These are phyloP conservation scores for Crithidia fasciculata DNA, from an alignment of 208 protist genomes.

Conservation along the genomic window DNA sequence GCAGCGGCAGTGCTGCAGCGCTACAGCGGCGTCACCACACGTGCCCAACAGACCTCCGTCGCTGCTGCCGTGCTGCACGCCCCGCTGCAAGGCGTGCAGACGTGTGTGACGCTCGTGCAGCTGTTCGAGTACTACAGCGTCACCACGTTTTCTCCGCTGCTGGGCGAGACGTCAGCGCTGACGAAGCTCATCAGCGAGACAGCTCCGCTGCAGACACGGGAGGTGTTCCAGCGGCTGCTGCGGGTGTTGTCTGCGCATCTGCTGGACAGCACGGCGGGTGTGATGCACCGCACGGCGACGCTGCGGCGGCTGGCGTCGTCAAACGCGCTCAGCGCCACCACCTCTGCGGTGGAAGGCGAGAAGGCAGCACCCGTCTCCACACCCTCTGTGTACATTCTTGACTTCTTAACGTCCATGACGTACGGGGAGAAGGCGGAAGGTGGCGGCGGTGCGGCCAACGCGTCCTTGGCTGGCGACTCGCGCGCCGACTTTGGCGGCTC, in stretches of 20 bases:
- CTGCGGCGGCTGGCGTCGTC: slow-evolving; percentile 62
- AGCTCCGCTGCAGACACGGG: slow-evolving; percentile 47
- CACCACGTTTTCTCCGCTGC: slow-evolving; percentile 60
- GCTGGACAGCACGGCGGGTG: slow-evolving; percentile 59
- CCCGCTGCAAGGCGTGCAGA: slow-evolving; percentile 52
- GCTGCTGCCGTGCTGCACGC: slow-evolving; percentile 42
- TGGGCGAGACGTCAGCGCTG: slow-evolving; percentile 53
- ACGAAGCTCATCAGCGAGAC: slow-evolving; percentile 57
- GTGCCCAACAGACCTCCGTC: slow-evolving; percentile 61
- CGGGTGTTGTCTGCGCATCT: slow-evolving; percentile 45
- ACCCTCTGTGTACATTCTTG: slow-evolving; percentile 9
- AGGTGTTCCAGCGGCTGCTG: slow-evolving; percentile 53
- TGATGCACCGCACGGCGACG: slow-evolving; percentile 44
- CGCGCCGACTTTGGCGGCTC: neutral
- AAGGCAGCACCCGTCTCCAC: neutral
- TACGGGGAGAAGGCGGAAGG: slow-evolving; percentile 23
- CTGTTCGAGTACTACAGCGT: slow-evolving; percentile 77
- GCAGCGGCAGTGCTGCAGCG: slow-evolving; percentile 33
- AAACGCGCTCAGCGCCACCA: slow-evolving; percentile 20
- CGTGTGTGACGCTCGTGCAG: slow-evolving; percentile 59
- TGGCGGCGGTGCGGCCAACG: neutral
- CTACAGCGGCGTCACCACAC: slow-evolving; percentile 56
- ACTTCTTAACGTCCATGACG: slow-evolving; percentile 30
- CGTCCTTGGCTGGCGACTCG: slow-evolving; percentile 9
- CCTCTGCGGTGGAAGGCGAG: neutral